Conservation (phyloP, 2,329 filamentous ascomycete species). For the Penicillium rolfsii region DNA sequence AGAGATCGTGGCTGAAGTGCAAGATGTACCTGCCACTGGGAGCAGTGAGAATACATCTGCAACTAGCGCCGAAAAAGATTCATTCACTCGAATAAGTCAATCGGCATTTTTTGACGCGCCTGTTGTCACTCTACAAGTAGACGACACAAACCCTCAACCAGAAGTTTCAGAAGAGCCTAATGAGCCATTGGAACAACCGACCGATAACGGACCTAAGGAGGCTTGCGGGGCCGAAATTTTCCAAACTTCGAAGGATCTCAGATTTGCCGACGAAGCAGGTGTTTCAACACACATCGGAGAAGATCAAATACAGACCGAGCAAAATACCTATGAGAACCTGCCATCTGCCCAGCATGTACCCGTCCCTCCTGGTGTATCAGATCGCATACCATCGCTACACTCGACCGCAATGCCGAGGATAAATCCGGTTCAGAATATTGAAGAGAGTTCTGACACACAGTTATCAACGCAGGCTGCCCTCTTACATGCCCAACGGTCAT, state of each 20-base stretch:
- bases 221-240: not conserved
- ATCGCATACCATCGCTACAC: conserved; percentile 42
- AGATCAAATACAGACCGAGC: conserved; percentile 18
- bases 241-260: conserved; percentile 20
- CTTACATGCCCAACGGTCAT: conserved; percentile 43
- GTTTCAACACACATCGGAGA: conserved; percentile 13
- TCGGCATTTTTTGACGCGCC: too few species aligned
- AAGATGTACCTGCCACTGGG: not conserved
- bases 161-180: not conserved
- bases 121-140: not conserved
- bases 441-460: conserved; percentile 36
- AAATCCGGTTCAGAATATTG: conserved; percentile 23
- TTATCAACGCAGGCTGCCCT: conserved; percentile 48
- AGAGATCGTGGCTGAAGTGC: not conserved
- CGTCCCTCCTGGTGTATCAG: conserved; percentile 32
- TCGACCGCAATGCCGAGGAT: conserved; percentile 42
- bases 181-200: not conserved
- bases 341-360: conserved; percentile 45
- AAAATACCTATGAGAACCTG: conserved; percentile 34
- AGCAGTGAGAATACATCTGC: not conserved
- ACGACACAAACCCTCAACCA: not conserved
- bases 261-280: conserved; percentile 22
- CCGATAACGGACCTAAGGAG: not conserved
- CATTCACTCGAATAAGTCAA: not conserved
- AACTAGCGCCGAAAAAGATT: not conserved